Evolutionary conservation across 129 eudicot genomes (phyloP).

Genomic region (Saposhnikovia divaricata): DNA sequence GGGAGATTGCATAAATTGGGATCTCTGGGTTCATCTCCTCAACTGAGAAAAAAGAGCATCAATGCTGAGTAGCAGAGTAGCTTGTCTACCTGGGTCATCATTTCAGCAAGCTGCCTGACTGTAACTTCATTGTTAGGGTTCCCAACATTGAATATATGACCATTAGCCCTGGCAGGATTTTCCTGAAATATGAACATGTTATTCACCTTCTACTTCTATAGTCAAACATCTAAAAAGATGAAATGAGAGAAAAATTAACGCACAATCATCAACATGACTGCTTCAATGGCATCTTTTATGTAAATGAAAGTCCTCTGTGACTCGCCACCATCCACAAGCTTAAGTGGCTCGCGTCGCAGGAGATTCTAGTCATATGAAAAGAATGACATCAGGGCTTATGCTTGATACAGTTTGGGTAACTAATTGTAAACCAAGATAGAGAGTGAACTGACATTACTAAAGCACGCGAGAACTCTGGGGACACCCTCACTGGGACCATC

Average conservation of each 20-base stretch:
- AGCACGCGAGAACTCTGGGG: slow-evolving; percentile 96
- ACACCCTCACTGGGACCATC: slow-evolving; percentile 99
- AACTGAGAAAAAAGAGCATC: no score
- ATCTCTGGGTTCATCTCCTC: neutral
- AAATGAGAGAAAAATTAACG: slow-evolving; percentile 12
- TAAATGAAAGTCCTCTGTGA: slow-evolving; percentile 93
- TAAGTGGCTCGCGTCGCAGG: slow-evolving; percentile 81
- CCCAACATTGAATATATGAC: slow-evolving; percentile 93
- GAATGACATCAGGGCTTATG: neutral
- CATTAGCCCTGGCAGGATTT: slow-evolving; percentile 90
- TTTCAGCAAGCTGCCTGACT: slow-evolving; percentile 98
- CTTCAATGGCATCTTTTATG: slow-evolving; percentile 98
- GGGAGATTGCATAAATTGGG: neutral
- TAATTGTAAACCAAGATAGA: neutral
- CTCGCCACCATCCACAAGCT: slow-evolving; percentile 96
- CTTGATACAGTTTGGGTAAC: neutral
- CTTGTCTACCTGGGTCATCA: slow-evolving; percentile 82
- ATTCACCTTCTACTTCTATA: neutral
- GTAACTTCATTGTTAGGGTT: slow-evolving; percentile 98
- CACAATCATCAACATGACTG: slow-evolving; percentile 93
- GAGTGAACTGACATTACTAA: slow-evolving; percentile 62
- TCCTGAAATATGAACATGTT: slow-evolving; percentile 36
- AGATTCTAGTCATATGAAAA: slow-evolving; percentile 49
- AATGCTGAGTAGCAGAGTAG: neutral
- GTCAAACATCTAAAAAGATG: neutral